Percentiles rank a stretch among this genome's conserved stretches.
These are phyloP conservation scores for Plasmodium sp. DNA, from an alignment of 169 alveolate species.

Conservation along the genomic window DNA sequence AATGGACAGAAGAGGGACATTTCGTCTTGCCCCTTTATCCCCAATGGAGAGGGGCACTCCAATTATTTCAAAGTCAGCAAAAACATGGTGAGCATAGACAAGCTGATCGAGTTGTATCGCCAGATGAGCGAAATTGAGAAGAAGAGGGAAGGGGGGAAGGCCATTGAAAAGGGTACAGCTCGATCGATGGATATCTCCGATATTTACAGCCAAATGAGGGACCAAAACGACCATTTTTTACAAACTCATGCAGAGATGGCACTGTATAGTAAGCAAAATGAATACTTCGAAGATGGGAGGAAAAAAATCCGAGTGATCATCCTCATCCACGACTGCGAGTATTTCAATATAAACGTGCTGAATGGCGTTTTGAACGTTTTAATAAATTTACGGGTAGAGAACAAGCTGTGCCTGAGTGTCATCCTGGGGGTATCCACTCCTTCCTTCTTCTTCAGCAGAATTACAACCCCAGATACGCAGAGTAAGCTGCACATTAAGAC, in stretches of 20 bases:
- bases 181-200: neutral
- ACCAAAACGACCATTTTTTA: neutral
- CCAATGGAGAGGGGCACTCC: neutral
- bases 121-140: constrained; percentile 36
- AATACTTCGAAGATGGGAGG: constrained; percentile 45
- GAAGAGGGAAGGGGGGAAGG: neutral
- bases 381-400: constrained; percentile 51
- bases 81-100: constrained; percentile 23
- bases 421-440: constrained; percentile 56
- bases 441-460: constrained; percentile 36
- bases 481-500: constrained; percentile 60
- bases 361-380: constrained; percentile 58
- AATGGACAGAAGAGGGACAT: neutral
- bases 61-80: neutral
- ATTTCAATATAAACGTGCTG: constrained; percentile 44
- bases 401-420: constrained; percentile 43
- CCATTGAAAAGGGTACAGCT: neutral
- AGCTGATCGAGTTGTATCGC: constrained; percentile 7
- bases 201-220: neutral
- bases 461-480: constrained; percentile 61
- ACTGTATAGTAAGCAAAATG: constrained; percentile 26
- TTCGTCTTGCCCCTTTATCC: neutral
- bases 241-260: neutral
- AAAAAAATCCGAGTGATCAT: constrained; percentile 40
- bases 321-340: constrained; percentile 55